Evolutionary conservation across 2,329 filamentous ascomycete genomes (phyloP).

Genomic region (Colletotrichum orbiculare): DNA sequence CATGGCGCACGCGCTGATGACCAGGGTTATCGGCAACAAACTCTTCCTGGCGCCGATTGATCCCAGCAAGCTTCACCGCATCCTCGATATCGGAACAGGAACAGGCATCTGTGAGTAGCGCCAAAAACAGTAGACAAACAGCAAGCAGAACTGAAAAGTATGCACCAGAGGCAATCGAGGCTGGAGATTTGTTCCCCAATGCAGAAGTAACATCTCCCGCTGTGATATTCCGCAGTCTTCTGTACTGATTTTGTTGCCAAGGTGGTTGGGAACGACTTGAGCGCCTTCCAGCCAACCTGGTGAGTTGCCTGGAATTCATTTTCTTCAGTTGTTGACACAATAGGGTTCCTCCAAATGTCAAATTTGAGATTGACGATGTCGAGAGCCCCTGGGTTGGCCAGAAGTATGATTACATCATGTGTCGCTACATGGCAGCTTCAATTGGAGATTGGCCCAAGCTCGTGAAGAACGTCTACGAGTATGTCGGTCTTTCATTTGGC

Average conservation of each 20-base stretch:
- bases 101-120: constrained; percentile 50
- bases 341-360: constrained; percentile 47
- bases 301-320: background rate
- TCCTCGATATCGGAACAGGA: constrained; percentile 57
- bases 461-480: constrained; percentile 41
- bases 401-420: constrained; percentile 51
- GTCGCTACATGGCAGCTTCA: constrained; percentile 46
- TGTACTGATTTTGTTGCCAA: constrained; percentile 54
- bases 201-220: constrained; percentile 35
- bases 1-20: constrained; percentile 49
- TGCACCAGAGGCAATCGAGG: constrained; percentile 49
- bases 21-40: constrained; percentile 43
- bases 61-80: constrained; percentile 43
- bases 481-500: background rate
- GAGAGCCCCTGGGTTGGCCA: constrained; percentile 43
- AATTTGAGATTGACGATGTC: constrained; percentile 51
- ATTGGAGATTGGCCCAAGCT: constrained; percentile 47
- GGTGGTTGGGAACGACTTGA: constrained; percentile 46
- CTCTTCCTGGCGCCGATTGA: constrained; percentile 46
- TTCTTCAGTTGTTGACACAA: background rate
- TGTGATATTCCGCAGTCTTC: background rate
- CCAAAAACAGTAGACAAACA: no score
- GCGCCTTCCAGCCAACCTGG: constrained; percentile 45
- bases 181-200: constrained; percentile 46
- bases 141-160: background rate